Conservation (phyloP, 2,329 filamentous ascomycete species). For the Sphaerulina vaccinii region DNA sequence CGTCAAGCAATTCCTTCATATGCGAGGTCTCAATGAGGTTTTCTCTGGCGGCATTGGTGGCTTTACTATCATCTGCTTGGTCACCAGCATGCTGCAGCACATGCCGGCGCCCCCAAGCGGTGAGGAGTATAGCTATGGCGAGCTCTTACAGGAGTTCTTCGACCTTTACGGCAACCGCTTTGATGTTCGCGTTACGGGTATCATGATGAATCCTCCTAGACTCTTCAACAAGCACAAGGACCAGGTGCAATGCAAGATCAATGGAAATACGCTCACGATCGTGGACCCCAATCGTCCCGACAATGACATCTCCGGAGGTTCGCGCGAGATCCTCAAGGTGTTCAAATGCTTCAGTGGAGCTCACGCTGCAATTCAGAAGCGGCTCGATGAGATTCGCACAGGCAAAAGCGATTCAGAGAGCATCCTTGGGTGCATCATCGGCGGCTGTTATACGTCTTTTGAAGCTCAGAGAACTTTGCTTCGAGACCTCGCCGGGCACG, state of each 20-base stretch:
- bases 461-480: conserved; percentile 13
- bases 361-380: conserved; percentile 50
- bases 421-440: conserved; percentile 70
- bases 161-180: conserved; percentile 85
- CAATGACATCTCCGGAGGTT: conserved; percentile 91
- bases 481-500: not conserved
- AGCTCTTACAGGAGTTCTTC: conserved; percentile 82
- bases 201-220: conserved; percentile 71
- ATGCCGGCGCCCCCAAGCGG: conserved; percentile 67
- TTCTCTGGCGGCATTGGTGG: conserved; percentile 88
- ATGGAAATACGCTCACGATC: conserved; percentile 72
- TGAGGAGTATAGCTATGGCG: conserved; percentile 65
- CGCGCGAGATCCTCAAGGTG: conserved; percentile 67
- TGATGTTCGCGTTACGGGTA: conserved; percentile 66
- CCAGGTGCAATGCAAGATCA: conserved; percentile 44
- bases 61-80: conserved; percentile 90
- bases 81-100: conserved; percentile 82
- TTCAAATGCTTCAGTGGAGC: conserved; percentile 68
- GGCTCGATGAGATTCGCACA: conserved; percentile 43
- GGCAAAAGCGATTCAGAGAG: conserved; percentile 44
- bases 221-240: conserved; percentile 72
- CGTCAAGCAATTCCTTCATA: conserved; percentile 88
- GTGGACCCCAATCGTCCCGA: conserved; percentile 82
- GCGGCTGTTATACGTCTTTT: conserved; percentile 77
- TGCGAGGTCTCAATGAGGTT: conserved; percentile 89